phyloP scores from a whole-genome alignment of 345 rosid genomes.

The Trapa bicornis region DNA sequence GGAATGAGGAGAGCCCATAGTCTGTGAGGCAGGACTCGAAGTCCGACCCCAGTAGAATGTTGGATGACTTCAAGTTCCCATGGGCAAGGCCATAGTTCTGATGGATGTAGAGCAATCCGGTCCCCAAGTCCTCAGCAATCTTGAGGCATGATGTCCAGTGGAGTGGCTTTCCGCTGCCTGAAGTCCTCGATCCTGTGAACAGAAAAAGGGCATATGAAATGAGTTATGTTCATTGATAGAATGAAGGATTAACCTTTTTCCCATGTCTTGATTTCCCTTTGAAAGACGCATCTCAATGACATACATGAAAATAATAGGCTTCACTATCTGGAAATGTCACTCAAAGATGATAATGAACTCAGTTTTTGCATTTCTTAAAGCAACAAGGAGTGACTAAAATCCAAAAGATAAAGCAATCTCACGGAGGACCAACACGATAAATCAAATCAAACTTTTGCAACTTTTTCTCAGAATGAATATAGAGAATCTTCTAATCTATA shows the following conservation, averaged over 20 bases:
- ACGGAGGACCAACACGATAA: too few species aligned
- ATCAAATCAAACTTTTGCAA: not conserved
- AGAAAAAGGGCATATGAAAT: not conserved
- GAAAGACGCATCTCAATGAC: too few species aligned
- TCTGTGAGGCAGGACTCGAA: slow-evolving; percentile 96
- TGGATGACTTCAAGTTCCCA: slow-evolving; percentile 83
- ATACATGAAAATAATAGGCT: too few species aligned
- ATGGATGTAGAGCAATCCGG: slow-evolving; percentile 76
- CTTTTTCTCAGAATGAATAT: not conserved
- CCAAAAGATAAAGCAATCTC: too few species aligned
- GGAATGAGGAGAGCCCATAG: slow-evolving; percentile 55
- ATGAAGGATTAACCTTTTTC: too few species aligned
- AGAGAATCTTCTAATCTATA: not conserved
- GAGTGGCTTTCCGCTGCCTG: slow-evolving; percentile 89
- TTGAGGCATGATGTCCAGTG: slow-evolving; percentile 98
- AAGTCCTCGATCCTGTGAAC: slow-evolving; percentile 55
- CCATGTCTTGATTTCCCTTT: too few species aligned
- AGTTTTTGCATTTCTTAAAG: too few species aligned
- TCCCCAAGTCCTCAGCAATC: slow-evolving; percentile 91
- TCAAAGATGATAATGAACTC: too few species aligned
- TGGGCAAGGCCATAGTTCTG: slow-evolving; percentile 75
- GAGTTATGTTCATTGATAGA: too few species aligned
- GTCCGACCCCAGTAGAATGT: slow-evolving; percentile 75
- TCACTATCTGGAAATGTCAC: too few species aligned
- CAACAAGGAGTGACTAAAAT: too few species aligned